Conservation (phyloP, 2,329 filamentous ascomycete species). For the Stemphylium lycopersici region DNA sequence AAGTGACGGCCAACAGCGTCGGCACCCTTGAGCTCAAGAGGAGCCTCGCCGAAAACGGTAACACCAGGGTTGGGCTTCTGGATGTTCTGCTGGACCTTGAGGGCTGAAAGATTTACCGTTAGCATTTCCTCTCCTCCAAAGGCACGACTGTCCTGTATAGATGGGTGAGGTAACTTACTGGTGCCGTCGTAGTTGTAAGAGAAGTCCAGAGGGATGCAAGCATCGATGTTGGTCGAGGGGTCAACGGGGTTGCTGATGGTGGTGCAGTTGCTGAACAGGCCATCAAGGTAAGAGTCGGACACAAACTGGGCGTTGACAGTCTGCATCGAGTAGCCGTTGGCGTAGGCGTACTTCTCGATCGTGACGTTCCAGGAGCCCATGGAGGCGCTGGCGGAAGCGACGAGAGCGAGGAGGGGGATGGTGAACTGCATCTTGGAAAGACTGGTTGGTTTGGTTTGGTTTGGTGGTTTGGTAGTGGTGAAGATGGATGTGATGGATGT, state of each 20-base stretch:
- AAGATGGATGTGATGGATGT: not conserved
- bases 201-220: constrained; percentile 10
- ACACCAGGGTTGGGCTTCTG: constrained; percentile 5
- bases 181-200: constrained; percentile 6
- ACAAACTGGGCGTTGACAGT: too few relatives aligned
- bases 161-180: constrained; percentile 7
- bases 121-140: not conserved
- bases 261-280: not conserved
- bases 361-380: constrained; percentile 3
- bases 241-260: too few relatives aligned
- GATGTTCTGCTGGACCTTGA: constrained; percentile 16
- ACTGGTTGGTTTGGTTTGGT: not conserved
- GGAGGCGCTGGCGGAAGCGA: not conserved
- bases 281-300: too few relatives aligned
- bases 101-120: constrained; percentile 1
- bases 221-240: too few relatives aligned
- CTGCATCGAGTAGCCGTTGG: too few relatives aligned
- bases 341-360: not conserved
- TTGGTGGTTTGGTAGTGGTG: not conserved
- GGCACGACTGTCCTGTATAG: not conserved
- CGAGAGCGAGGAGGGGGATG: constrained; percentile 8
- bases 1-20: not conserved
- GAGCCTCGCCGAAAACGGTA: constrained; percentile 18
- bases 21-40: not conserved
- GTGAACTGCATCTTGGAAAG: constrained; percentile 4